These are phyloP conservation scores for Eucalyptus victrix DNA, from an alignment of 345 rosid species.

Conservation along the genomic window DNA sequence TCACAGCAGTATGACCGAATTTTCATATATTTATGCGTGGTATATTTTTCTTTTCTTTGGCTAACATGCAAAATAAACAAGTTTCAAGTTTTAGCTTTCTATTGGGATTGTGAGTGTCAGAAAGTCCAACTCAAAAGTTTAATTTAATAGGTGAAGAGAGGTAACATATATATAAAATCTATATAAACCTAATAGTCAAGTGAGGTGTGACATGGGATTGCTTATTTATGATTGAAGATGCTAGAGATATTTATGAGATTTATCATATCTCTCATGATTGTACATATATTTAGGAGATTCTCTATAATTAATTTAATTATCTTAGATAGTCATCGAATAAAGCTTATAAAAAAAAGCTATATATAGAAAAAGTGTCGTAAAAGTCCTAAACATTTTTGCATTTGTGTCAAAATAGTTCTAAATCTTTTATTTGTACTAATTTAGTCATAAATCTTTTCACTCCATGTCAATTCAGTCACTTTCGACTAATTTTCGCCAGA, in stretches of 20 bases:
- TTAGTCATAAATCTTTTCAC: no score
- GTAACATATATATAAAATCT: not conserved
- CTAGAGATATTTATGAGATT: not conserved
- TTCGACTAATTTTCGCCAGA: accelerated
- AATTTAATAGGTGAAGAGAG: not conserved
- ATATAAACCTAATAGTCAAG: not conserved
- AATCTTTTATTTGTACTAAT: no score
- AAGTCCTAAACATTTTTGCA: no score
- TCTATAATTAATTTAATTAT: not conserved
- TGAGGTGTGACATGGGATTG: not conserved
- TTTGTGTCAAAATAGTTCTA: no score
- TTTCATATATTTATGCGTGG: not conserved
- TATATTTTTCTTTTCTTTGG: not conserved
- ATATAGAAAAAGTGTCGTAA: no score
- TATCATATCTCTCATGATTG: not conserved
- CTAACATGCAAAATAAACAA: not conserved
- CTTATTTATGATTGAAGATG: not conserved
- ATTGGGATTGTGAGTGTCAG: not conserved
- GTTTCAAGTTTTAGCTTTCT: not conserved
- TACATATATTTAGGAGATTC: not conserved
- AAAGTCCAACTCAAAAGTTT: not conserved
- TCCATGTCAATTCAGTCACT: no score
- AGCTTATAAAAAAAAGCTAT: not conserved
- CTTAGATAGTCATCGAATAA: not conserved
- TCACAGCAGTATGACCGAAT: not conserved